These are phyloP conservation scores for Petunia axillaris DNA, from an alignment of 257 asterid species.

Conservation along the genomic window DNA sequence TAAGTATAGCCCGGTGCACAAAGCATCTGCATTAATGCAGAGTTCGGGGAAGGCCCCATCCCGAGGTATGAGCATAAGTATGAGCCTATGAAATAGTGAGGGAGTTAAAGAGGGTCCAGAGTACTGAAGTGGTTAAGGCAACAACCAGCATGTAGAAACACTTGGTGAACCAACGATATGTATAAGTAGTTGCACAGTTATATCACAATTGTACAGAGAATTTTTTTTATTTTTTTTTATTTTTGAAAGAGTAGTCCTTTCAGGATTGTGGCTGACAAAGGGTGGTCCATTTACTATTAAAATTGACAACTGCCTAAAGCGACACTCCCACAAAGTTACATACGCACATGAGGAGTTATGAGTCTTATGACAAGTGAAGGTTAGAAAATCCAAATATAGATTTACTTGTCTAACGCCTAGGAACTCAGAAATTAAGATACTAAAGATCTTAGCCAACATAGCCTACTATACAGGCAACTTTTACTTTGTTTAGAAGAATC, in stretches of 20 bases:
- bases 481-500: no score
- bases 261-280: neutral
- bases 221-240: neutral
- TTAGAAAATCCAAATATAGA: neutral
- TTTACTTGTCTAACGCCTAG: slow-evolving; percentile 17
- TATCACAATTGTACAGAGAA: neutral
- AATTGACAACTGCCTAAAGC: slow-evolving; percentile 27
- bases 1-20: no score
- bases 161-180: slow-evolving; percentile 20
- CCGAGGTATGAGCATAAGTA: no score
- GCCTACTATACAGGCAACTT: no score
- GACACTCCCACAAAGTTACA: slow-evolving; percentile 21
- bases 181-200: slow-evolving; percentile 26
- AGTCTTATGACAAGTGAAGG: slow-evolving; percentile 12
- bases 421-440: neutral
- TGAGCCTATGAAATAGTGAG: neutral
- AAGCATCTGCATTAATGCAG: no score
- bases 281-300: slow-evolving; percentile 23
- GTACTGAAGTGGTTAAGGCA: slow-evolving; percentile 40
- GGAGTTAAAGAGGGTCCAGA: neutral
- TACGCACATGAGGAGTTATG: slow-evolving; percentile 25
- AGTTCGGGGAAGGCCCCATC: no score
- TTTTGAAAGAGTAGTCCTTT: neutral
- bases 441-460: neutral
- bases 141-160: slow-evolving; percentile 58